A percentile compares a stretch with the other conserved stretches of the same genome.
Conservation (phyloP, 495 filamentous ascomycete genomes). For the Eremomyces bilateralis region DNA sequence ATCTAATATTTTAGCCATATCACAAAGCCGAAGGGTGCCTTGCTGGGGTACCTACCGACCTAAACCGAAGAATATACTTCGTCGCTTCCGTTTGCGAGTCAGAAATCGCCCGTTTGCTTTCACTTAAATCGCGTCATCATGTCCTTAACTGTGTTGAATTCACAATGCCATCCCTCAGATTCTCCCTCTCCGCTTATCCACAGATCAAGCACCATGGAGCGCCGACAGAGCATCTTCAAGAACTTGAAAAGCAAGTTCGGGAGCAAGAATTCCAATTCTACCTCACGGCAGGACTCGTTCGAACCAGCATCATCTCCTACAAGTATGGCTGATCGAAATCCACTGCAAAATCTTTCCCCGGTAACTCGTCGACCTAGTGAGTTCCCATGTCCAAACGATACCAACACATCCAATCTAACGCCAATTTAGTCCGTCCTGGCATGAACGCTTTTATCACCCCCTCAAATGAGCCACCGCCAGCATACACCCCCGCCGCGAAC, state of each 20-base stretch:
- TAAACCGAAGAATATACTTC: too few relatives aligned
- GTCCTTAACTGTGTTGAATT: too few relatives aligned
- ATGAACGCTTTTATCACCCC: conserved; percentile 19
- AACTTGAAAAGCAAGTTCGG: conserved; percentile 2
- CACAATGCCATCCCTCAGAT: background rate
- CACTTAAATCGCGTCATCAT: too few relatives aligned
- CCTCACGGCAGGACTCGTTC: background rate
- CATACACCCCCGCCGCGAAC: conserved; percentile 21
- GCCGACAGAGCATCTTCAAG: conserved; percentile 1
- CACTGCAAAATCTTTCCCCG: conserved; percentile 7
- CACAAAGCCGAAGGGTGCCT: too few relatives aligned
- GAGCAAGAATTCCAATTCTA: conserved; percentile 2
- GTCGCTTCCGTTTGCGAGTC: too few relatives aligned
- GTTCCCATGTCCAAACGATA: conserved; percentile 1
- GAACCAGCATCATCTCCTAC: background rate
- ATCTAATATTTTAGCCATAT: too few relatives aligned
- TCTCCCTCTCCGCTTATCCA: background rate
- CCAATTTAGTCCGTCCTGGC: conserved; percentile 14
- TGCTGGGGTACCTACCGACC: too few relatives aligned
- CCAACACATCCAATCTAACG: conserved; percentile 1
- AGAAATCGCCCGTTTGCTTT: too few relatives aligned
- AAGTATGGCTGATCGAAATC: conserved; percentile 1
- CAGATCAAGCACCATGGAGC: background rate
- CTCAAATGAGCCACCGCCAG: conserved; percentile 25
- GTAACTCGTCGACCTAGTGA: conserved; percentile 17